Conservation (phyloP, 495 filamentous ascomycete genomes). For the Xylaria scruposa region DNA sequence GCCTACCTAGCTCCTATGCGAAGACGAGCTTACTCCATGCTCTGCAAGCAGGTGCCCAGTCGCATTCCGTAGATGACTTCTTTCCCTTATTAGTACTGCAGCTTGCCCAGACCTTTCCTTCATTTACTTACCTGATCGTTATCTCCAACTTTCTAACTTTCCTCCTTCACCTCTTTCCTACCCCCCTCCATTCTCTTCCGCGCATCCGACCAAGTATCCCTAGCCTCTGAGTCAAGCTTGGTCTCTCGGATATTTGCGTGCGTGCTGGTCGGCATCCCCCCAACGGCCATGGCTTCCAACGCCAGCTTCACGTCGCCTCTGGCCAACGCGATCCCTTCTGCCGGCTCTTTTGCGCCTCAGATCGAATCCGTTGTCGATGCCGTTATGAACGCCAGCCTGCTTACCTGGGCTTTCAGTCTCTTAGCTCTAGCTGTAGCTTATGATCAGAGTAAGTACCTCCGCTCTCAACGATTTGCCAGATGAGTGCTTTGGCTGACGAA, state of each 20-base stretch:
- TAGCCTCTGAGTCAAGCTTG: not conserved
- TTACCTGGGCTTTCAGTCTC: slow-evolving; percentile 69
- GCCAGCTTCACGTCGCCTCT: slow-evolving; percentile 78
- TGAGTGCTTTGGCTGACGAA: slow-evolving; percentile 33
- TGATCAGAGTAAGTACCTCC: slow-evolving; percentile 74
- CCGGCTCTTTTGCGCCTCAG: slow-evolving; percentile 48
- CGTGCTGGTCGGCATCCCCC: slow-evolving; percentile 17
- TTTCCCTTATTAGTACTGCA: slow-evolving; percentile 1
- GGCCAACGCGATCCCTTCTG: slow-evolving; percentile 67
- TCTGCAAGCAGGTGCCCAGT: not conserved
- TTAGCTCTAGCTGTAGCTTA: slow-evolving; percentile 76
- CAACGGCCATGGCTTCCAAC: slow-evolving; percentile 66
- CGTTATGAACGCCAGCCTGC: slow-evolving; percentile 61
- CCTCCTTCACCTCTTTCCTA: slow-evolving; percentile 5
- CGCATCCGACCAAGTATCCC: not conserved
- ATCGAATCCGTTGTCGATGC: slow-evolving; percentile 52
- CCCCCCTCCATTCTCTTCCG: slow-evolving; percentile 6
- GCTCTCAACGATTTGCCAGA: slow-evolving; percentile 6
- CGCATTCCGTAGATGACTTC: not conserved
- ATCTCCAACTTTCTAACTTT: not conserved
- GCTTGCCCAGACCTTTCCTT: slow-evolving; percentile 25
- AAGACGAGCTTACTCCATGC: slow-evolving; percentile 13
- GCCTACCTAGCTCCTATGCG: too few relatives aligned
- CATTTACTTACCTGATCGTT: slow-evolving; percentile 4
- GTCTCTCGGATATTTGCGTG: slow-evolving; percentile 10